Evolutionary conservation across 139 green algal species (phyloP), one percentile per base, ranked within the genome.

Genomic region (Eudorina sp.): DNA sequence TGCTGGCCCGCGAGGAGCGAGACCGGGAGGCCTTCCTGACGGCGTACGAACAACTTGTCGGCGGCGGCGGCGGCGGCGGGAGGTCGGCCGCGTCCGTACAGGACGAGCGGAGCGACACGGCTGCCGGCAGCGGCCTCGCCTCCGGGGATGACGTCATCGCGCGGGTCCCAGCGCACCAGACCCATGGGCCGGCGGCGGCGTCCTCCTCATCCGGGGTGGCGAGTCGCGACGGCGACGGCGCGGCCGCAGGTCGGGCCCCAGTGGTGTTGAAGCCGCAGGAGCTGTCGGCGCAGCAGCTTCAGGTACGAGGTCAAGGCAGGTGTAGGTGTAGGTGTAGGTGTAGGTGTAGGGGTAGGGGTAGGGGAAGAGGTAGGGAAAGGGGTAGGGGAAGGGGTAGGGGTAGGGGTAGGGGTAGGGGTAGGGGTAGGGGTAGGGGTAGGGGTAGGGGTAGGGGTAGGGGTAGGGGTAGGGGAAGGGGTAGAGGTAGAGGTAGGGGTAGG

Each of bases 231-330:
- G 68, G 36, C 8, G 68, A 8, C 9, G 73, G 29, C 9, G 73
- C 13, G 0, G 73, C 45, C 45, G 45, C 14, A 19, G 29, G 11
- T n/a, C n/a, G n/a, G n/a, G n/a, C n/a, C n/a, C n/a, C n/a, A n/a
- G n/a, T n/a, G 27, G 40, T 75, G 38, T 58, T 85, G 40, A 45
- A 45, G 41, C 79, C 79, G 25, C 79, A 85, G 25, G 13, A 85
- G 60, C 58, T 85, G 21, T 75, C 79, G 36, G 58, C 74, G 79
- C 40, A 85, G 58, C 79, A 85, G 38, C 40, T 74, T 55, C 58
- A 85, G 79, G 79, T 75, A 58, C 36, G 45, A 9, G 73, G n/a
- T n/a, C n/a, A n/a, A n/a, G n/a, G n/a, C n/a, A n/a, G n/a, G n/a
- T n/a, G n/a, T n/a, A n/a, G n/a, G n/a, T n/a, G n/a, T n/a, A n/a